A percentile compares a stretch with the other conserved stretches of the same genome.
phyloP scores from a whole-genome alignment of 2,329 filamentous ascomycete species.

The Fusarium xylarioides region DNA sequence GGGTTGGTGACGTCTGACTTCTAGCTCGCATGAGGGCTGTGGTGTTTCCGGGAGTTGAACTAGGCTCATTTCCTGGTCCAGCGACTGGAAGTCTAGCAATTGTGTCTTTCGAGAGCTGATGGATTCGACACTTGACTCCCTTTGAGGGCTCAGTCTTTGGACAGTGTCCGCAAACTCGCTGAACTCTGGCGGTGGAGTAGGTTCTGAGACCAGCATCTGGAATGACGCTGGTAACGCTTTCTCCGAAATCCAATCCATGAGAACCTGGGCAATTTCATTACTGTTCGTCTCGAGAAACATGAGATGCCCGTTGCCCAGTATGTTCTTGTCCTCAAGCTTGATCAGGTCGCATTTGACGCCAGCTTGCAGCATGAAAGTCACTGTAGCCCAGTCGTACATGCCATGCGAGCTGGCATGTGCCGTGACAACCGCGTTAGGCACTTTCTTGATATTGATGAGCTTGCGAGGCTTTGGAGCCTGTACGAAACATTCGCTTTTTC shows the following conservation, averaged over 20 bases:
- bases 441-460: constrained; percentile 57
- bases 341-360: constrained; percentile 57
- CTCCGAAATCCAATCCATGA: constrained; percentile 50
- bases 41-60: neutral
- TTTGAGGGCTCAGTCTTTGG: neutral
- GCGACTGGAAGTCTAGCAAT: neutral
- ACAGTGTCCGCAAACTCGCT: neutral
- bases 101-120: neutral
- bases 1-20: neutral
- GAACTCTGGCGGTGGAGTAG: neutral
- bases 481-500: constrained; percentile 32
- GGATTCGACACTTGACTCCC: neutral
- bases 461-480: constrained; percentile 44
- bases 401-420: constrained; percentile 63
- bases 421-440: constrained; percentile 61
- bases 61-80: neutral
- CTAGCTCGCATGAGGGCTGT: neutral
- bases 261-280: constrained; percentile 50
- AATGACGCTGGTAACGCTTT: neutral
- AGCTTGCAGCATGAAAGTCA: constrained; percentile 61
- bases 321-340: constrained; percentile 53
- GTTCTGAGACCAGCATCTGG: neutral
- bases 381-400: constrained; percentile 64
- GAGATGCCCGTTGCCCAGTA: constrained; percentile 65
- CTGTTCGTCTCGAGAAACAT: constrained; percentile 65